A percentile compares a stretch with the other conserved stretches of the same genome.
These are phyloP conservation scores for Chloromonas sp. DNA, from an alignment of 163 green algal species.

Conservation along the genomic window DNA sequence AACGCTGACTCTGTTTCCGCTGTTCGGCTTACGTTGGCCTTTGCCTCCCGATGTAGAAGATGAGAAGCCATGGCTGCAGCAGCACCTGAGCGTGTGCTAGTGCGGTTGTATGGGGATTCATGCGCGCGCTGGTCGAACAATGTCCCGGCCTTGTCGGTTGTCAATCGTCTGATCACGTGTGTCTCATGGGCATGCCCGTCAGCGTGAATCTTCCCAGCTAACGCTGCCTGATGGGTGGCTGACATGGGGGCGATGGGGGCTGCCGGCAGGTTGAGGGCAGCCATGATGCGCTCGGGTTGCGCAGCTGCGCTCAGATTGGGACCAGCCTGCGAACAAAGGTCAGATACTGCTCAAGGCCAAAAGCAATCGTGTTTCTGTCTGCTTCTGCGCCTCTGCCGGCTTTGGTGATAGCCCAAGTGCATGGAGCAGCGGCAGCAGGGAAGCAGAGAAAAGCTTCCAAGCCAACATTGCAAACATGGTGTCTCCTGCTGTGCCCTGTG, in stretches of 20 bases:
- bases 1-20: neutral
- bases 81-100: too few relatives aligned
- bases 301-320: neutral
- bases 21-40: neutral
- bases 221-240: neutral
- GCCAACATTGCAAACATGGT: neutral
- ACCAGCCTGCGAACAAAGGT: neutral
- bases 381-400: too few relatives aligned
- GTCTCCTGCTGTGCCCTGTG: neutral
- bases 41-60: too few relatives aligned
- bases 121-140: neutral
- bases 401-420: neutral
- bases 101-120: too few relatives aligned
- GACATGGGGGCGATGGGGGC: neutral
- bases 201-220: neutral
- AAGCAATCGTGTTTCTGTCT: neutral
- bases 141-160: neutral
- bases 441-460: neutral
- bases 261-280: neutral
- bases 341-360: neutral
- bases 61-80: too few relatives aligned
- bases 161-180: neutral
- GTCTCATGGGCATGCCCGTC: neutral
- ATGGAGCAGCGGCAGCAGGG: neutral
- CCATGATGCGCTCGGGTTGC: neutral